Evolutionary conservation across 176 grass and related monocot genomes (phyloP).

Genomic region (Rhynchospora pubera): DNA sequence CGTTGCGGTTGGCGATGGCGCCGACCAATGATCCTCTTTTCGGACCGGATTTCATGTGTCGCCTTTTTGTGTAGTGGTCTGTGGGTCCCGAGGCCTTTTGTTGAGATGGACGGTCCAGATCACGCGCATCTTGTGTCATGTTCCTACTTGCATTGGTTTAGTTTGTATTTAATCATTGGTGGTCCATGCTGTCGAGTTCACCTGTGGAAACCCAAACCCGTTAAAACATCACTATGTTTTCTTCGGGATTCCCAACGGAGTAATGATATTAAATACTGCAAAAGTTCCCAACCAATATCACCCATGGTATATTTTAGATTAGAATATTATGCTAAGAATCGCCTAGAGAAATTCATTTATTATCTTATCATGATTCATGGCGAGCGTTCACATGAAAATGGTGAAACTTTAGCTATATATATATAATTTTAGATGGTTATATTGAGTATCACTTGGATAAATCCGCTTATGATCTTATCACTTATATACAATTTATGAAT

Average conservation of each 20-base stretch:
- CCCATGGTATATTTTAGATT: neutral
- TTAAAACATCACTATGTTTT: neutral
- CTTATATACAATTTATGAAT: too few species aligned
- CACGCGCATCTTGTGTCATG: neutral
- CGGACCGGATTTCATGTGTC: neutral
- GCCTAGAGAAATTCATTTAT: neutral
- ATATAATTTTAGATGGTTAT: too few species aligned
- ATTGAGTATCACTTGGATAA: too few species aligned
- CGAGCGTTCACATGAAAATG: too few species aligned
- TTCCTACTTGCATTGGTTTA: neutral
- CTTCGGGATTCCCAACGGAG: neutral
- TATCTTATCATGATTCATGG: too few species aligned
- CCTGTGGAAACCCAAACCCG: neutral
- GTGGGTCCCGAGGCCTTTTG: neutral
- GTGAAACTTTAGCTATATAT: too few species aligned
- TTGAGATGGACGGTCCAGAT: neutral
- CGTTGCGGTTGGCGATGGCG: constrained; percentile 9
- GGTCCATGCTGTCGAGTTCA: neutral
- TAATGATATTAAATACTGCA: neutral
- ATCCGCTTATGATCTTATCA: too few species aligned
- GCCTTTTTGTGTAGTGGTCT: neutral
- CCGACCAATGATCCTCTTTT: constrained; percentile 14
- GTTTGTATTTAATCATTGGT: neutral
- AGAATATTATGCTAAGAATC: neutral
- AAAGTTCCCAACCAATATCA: neutral